A percentile compares a stretch with the other conserved stretches of the same genome.
Evolutionary conservation across 1,284 basidiomycete species (phyloP).

Genomic region (Rhizoctonia solani): DNA sequence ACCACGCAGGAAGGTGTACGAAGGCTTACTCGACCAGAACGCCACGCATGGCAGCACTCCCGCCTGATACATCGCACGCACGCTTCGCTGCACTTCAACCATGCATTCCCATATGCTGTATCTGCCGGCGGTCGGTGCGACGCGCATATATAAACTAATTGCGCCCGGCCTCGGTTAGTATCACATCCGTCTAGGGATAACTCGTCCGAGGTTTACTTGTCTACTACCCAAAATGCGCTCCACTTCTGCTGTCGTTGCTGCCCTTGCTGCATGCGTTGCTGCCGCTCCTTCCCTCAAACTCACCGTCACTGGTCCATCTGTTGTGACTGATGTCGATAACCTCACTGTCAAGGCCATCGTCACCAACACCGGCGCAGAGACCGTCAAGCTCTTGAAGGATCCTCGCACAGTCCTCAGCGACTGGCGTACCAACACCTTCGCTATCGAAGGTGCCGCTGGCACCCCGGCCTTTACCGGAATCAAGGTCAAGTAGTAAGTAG

Average conservation of each 20-base stretch:
- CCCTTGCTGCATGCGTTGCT: constrained; percentile 10
- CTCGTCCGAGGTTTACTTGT: background rate
- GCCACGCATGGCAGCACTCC: background rate
- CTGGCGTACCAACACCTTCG: constrained; percentile 52
- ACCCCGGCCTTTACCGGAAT: constrained; percentile 18
- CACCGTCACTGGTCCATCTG: constrained; percentile 43
- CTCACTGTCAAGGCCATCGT: constrained; percentile 22
- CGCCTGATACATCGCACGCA: background rate
- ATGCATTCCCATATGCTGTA: too few relatives aligned
- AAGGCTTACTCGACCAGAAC: background rate
- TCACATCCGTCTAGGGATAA: background rate
- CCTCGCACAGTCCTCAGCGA: constrained; percentile 41
- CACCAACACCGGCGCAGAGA: constrained; percentile 32
- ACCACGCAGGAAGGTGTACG: background rate
- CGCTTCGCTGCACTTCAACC: background rate
- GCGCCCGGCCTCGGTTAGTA: background rate
- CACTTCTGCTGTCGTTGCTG: constrained; percentile 10
- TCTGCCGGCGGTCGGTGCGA: background rate
- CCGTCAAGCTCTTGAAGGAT: constrained; percentile 30
- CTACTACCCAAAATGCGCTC: constrained; percentile 9
- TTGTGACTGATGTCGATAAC: constrained; percentile 42
- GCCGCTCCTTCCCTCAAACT: constrained; percentile 17
- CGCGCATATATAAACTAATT: constrained; percentile 22
- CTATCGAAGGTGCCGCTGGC: constrained; percentile 42
- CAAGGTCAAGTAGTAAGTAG: constrained; percentile 33